Conservation (phyloP, 192 early-diverging fungal species). For the Obelidium mucronatum region DNA sequence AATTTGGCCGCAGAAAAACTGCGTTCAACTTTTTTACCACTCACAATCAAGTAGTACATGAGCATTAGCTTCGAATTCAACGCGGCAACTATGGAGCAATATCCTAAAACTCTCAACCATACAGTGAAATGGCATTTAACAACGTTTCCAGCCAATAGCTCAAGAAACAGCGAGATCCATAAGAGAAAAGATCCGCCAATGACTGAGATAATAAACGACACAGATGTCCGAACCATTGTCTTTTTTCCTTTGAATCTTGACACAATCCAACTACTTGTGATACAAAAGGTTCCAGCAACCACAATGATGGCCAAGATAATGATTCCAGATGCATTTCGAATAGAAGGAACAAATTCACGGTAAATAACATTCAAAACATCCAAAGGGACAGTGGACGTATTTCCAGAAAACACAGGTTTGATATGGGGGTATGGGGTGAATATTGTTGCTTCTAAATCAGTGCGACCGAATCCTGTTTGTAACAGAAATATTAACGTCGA, state of each 20-base stretch:
- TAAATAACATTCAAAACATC: background rate
- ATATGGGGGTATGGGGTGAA: slow-evolving; percentile 11
- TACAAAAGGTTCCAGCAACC: background rate
- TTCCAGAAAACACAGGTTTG: background rate
- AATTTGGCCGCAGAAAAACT: background rate
- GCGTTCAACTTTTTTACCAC: background rate
- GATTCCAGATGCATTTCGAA: background rate
- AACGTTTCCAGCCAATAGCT: background rate
- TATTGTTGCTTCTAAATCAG: background rate
- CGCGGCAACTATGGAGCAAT: background rate
- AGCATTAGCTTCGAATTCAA: background rate
- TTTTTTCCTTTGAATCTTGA: background rate
- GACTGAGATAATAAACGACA: background rate
- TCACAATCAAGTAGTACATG: background rate
- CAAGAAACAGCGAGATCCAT: background rate
- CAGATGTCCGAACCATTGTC: slow-evolving; percentile 2
- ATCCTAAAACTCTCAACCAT: background rate
- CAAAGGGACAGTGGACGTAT: background rate
- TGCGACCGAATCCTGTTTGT: slow-evolving; percentile 14
- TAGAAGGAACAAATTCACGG: background rate
- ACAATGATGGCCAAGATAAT: background rate
- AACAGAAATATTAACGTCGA: background rate
- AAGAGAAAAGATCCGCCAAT: background rate
- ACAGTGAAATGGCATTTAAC: background rate
- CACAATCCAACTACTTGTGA: background rate